Conservation (phyloP, 75 land plant genomes). For the Selaginella tamariscina region DNA sequence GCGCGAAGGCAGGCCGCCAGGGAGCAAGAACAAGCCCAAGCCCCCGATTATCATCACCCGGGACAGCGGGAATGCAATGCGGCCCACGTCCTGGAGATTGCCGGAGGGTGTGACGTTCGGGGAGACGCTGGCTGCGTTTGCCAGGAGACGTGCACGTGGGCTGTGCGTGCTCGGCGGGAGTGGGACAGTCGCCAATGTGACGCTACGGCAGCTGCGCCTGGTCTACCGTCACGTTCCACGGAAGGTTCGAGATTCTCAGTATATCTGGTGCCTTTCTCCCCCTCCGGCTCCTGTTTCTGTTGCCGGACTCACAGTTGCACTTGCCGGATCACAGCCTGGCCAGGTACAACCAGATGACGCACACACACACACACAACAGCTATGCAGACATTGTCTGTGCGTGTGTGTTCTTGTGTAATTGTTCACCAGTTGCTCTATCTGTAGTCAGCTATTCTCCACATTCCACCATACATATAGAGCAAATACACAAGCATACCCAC, state of each 20-base stretch:
- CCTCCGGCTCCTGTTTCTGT: slow-evolving; percentile 70
- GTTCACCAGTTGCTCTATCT: too few species aligned
- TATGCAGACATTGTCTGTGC: too few species aligned
- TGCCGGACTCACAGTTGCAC: slow-evolving; percentile 55
- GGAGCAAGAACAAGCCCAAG: background rate
- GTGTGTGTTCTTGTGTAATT: too few species aligned
- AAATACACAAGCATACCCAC: too few species aligned
- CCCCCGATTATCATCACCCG: background rate
- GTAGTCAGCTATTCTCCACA: too few species aligned
- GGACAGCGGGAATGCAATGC: background rate
- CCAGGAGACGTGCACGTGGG: background rate
- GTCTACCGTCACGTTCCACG: background rate
- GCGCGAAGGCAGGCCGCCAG: background rate
- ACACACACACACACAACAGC: too few species aligned
- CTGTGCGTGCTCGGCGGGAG: background rate
- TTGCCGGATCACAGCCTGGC: slow-evolving; percentile 67
- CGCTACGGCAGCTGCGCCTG: background rate
- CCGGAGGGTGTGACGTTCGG: background rate
- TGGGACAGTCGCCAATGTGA: background rate
- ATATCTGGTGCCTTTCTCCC: slow-evolving; percentile 20
- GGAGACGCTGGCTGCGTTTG: background rate
- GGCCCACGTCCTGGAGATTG: background rate
- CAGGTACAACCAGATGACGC: too few species aligned
- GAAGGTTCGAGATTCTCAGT: background rate
- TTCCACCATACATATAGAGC: too few species aligned